Evolutionary conservation across 2,329 filamentous ascomycete genomes (phyloP), one percentile per base, ranked within the genome.

Genomic region (Tolypocladium endophyticum): DNA sequence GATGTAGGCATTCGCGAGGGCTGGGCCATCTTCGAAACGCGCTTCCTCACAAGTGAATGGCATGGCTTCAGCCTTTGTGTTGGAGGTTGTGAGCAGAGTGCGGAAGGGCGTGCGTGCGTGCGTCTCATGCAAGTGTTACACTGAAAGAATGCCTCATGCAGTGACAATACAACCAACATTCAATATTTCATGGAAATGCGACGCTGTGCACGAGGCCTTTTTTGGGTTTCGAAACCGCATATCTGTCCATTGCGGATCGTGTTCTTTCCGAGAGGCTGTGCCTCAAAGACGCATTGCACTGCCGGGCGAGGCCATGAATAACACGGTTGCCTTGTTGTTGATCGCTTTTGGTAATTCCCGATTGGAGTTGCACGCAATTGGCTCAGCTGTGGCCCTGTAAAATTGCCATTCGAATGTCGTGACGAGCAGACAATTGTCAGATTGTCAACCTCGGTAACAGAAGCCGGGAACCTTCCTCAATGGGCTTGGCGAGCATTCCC

Each of bases 11-110:
- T 56, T 56, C 38, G 55, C 55, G 7, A 56, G 23, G 28, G 23
- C 55, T 16, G 39, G 55, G 36, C 55, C 60, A 16, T 60, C 60
- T 28, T 52, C 57, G 3, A 58, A 55, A 14, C 59, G 59, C 18
- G 59, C 58, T 20, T 57, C 61, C n/a, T 56, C 56, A 43, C 58
- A 58, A 20, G 58, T 57, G 28, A 50, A 59, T 1, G 61, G 60
- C 54, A 62, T 65, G 9, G 50, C 20, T 35, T 9, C 14, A 16
- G 9, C 3, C 28, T 14, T 12, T 6, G n/a, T 35, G 30, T 9
- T 33, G 14, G 1, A 28, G n/a, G 1, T 2, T 7, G 3, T 16
- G 50, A 30, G 47, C 14, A 30, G 47, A 33, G 6, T 2, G 4
- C 30, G 20, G 39, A n/a, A 16, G 7, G 18, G 47, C n/a, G n/a